Conservation (phyloP, 306 rosid genomes). For the Cotoneaster glaucophyllus region DNA sequence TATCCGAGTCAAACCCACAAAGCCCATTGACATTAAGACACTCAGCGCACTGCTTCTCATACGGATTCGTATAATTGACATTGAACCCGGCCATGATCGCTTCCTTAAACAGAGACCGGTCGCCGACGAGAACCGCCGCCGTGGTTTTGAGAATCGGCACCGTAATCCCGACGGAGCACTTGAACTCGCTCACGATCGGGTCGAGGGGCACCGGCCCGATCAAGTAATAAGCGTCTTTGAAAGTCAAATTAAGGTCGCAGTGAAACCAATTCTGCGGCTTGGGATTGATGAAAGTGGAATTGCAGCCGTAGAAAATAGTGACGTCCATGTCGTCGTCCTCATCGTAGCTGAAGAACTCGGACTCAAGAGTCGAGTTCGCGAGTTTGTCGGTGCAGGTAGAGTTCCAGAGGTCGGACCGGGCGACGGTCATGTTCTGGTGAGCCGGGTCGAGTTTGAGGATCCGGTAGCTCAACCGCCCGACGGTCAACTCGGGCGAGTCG, state of each 20-base stretch:
- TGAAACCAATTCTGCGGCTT: constrained; percentile 25
- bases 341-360: background rate
- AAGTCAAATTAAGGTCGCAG: constrained; percentile 10
- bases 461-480: constrained; percentile 27
- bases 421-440: constrained; percentile 20
- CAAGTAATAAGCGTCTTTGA: constrained; percentile 36
- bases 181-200: constrained; percentile 14
- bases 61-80: constrained; percentile 31
- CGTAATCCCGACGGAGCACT: constrained; percentile 20
- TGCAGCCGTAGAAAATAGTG: constrained; percentile 36
- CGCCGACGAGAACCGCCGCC: constrained; percentile 5
- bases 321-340: constrained; percentile 35
- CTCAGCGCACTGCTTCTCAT: constrained; percentile 15
- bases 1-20: constrained; percentile 43
- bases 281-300: background rate
- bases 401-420: constrained; percentile 58
- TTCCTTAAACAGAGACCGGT: constrained; percentile 33
- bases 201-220: constrained; percentile 46
- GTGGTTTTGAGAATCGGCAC: constrained; percentile 33
- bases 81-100: constrained; percentile 54
- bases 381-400: constrained; percentile 29
- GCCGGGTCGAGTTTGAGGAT: constrained; percentile 27
- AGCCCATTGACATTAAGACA: constrained; percentile 30
- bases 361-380: constrained; percentile 25
- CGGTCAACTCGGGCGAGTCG: constrained; percentile 25